phyloP scores from a whole-genome alignment of 2,329 filamentous ascomycete species.

The Neofusicoccum parvum region DNA sequence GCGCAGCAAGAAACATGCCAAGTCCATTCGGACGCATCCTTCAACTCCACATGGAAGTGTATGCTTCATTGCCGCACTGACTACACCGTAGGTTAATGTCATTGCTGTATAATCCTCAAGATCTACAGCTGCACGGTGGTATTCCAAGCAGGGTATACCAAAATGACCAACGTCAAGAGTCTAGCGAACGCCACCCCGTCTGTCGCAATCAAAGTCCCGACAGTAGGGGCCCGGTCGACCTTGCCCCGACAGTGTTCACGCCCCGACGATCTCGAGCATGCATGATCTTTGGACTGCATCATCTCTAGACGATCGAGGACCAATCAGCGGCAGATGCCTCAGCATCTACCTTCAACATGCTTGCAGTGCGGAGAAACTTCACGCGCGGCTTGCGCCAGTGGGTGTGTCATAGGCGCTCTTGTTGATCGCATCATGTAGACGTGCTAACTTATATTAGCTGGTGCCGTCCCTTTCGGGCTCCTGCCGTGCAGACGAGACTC shows the following conservation, averaged over 20 bases:
- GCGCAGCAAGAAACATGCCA: too few species aligned
- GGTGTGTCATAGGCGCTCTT: background rate
- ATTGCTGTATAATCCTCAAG: too few species aligned
- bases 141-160: too few species aligned
- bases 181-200: background rate
- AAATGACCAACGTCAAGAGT: background rate
- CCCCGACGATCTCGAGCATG: background rate
- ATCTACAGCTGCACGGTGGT: too few species aligned
- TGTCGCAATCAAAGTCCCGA: background rate
- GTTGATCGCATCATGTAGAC: background rate
- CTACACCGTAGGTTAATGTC: too few species aligned
- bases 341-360: background rate
- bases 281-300: background rate
- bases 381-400: background rate
- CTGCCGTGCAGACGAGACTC: too few species aligned
- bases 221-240: too few species aligned
- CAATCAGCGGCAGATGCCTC: background rate
- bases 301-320: background rate
- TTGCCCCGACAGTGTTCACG: background rate
- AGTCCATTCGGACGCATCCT: too few species aligned
- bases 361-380: background rate
- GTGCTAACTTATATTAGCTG: background rate
- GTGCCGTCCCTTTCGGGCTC: background rate
- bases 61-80: too few species aligned
- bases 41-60: too few species aligned